Evolutionary conservation across 2,329 filamentous ascomycete genomes (phyloP).

Genomic region (Xylariaceae sp.): DNA sequence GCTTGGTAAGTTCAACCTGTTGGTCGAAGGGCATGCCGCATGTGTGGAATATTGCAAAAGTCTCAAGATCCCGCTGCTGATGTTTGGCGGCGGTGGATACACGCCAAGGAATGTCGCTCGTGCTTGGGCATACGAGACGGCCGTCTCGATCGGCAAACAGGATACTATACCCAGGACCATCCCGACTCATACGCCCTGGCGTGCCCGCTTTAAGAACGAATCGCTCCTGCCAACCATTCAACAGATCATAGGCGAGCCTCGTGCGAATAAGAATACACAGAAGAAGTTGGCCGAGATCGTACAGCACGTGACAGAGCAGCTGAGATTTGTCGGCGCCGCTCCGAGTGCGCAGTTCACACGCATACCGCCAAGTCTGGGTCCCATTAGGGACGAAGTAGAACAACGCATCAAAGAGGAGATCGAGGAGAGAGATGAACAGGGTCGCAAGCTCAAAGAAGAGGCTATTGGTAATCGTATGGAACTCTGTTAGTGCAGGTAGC

Average conservation of each 20-base stretch:
- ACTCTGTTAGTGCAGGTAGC: slow-evolving; percentile 14
- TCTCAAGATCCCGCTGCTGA: slow-evolving; percentile 75
- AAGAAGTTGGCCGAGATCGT: slow-evolving; percentile 76
- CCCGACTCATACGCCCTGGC: slow-evolving; percentile 78
- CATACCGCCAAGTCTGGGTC: slow-evolving; percentile 74
- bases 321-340: slow-evolving; percentile 79
- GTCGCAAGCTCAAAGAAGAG: slow-evolving; percentile 54
- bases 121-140: slow-evolving; percentile 95
- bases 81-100: slow-evolving; percentile 94
- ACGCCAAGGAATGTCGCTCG: slow-evolving; percentile 95
- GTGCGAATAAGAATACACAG: slow-evolving; percentile 74
- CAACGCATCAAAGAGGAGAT: slow-evolving; percentile 62
- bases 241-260: slow-evolving; percentile 63
- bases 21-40: slow-evolving; percentile 88
- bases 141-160: slow-evolving; percentile 76
- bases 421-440: slow-evolving; percentile 55
- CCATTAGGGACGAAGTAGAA: slow-evolving; percentile 67
- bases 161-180: slow-evolving; percentile 69
- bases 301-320: slow-evolving; percentile 76
- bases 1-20: slow-evolving; percentile 92
- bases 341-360: slow-evolving; percentile 83
- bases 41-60: slow-evolving; percentile 89
- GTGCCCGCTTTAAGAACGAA: slow-evolving; percentile 83
- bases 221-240: slow-evolving; percentile 86
- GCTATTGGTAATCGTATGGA: slow-evolving; percentile 59